A percentile compares a stretch with the other conserved stretches of the same genome.
Conservation (phyloP, 2,329 filamentous ascomycete species). For the Aspergillus terreus region DNA sequence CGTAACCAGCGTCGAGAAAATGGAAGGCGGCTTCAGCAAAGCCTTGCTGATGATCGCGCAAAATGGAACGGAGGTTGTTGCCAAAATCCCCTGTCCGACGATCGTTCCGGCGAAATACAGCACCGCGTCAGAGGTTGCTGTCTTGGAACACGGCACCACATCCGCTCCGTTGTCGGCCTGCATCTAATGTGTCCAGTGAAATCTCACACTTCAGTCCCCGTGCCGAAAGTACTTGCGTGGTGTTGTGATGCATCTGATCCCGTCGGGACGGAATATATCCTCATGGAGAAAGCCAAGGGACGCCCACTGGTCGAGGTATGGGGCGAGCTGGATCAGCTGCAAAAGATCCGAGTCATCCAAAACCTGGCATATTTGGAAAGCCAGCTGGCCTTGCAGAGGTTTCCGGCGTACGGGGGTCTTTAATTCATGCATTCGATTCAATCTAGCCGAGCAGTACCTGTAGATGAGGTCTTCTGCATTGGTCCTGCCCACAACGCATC, state of each 20-base stretch:
- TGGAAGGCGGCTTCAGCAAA: conserved; percentile 33
- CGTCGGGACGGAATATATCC: conserved; percentile 40
- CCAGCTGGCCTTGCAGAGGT: conserved; percentile 15
- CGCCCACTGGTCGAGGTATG: conserved; percentile 25
- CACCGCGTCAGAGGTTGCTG: conserved; percentile 31
- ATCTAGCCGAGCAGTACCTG: background rate
- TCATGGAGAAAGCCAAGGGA: conserved; percentile 30
- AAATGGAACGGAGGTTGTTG: conserved; percentile 27
- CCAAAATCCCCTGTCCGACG: conserved; percentile 26
- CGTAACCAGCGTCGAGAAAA: conserved; percentile 20
- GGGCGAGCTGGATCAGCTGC: conserved; percentile 16
- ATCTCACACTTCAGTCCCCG: conserved; percentile 19
- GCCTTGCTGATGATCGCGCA: conserved; percentile 25
- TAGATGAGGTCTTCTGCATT: background rate
- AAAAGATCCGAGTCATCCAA: conserved; percentile 21
- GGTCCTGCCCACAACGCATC: background rate
- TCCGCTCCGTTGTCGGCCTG: background rate
- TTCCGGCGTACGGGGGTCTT: conserved; percentile 22
- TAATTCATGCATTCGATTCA: conserved; percentile 10
- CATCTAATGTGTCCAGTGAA: conserved; percentile 9
- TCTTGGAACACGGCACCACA: conserved; percentile 21
- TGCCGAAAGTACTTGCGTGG: conserved; percentile 23
- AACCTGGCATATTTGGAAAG: conserved; percentile 19
- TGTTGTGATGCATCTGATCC: conserved; percentile 20
- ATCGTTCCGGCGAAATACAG: conserved; percentile 19